A percentile compares a stretch with the other conserved stretches of the same genome.
These are phyloP conservation scores for Musa itinerans DNA, from an alignment of 176 grass and related monocot genomes.

Conservation along the genomic window DNA sequence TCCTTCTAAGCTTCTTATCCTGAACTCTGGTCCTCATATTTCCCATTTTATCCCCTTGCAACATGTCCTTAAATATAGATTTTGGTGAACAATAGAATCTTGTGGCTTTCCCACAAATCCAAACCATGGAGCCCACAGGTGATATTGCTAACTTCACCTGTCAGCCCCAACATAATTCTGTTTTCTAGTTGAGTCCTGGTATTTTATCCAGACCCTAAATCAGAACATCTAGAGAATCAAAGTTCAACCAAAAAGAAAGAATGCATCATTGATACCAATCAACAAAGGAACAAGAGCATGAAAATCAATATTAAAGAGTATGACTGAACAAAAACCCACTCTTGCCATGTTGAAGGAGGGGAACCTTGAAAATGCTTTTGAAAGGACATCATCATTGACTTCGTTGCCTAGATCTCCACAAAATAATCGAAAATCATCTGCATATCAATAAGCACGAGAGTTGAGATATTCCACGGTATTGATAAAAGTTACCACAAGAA, in stretches of 20 bases:
- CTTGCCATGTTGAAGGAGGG: constrained; percentile 98
- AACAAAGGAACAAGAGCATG: too few relatives aligned
- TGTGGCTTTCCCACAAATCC: too few relatives aligned
- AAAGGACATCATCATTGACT: constrained; percentile 97
- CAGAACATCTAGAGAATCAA: not conserved
- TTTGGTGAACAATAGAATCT: too few relatives aligned
- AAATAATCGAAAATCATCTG: constrained; percentile 84
- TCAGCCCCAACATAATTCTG: too few relatives aligned
- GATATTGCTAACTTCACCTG: too few relatives aligned
- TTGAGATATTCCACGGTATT: not conserved
- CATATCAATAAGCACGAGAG: constrained; percentile 2
- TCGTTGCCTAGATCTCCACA: constrained; percentile 97
- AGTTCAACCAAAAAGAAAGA: not conserved
- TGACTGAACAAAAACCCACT: constrained; percentile 26
- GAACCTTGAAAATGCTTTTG: constrained; percentile 80
- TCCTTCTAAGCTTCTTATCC: too few relatives aligned
- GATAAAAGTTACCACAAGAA: not conserved
- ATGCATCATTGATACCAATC: not conserved
- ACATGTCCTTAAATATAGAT: too few relatives aligned
- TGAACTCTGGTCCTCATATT: too few relatives aligned
- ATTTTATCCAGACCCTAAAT: too few relatives aligned
- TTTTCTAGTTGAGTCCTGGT: too few relatives aligned
- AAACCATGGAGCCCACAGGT: too few relatives aligned
- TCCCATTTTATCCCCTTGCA: too few relatives aligned
- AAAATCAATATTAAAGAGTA: constrained; percentile 13